phyloP scores from a whole-genome alignment of 2,329 filamentous ascomycete species.

The Drechmeria coniospora region DNA sequence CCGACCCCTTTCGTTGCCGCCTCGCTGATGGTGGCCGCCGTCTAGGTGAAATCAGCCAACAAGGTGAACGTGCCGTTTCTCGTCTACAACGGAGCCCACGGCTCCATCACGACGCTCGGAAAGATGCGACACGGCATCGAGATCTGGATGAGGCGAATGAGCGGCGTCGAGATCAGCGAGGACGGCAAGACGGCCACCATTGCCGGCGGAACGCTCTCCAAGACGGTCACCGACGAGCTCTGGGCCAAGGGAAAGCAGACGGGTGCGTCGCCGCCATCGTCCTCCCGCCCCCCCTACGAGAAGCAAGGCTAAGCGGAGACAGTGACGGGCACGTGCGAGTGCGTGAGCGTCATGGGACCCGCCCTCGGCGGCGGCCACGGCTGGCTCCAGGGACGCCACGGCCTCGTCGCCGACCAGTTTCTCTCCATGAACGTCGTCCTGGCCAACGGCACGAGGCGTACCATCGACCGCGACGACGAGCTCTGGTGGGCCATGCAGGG shows the following conservation, averaged over 20 bases:
- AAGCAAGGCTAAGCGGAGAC: too few relatives aligned
- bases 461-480: conserved; percentile 12
- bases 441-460: conserved; percentile 12
- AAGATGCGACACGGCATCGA: conserved; percentile 33
- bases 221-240: conserved; percentile 28
- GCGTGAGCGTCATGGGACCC: conserved; percentile 31
- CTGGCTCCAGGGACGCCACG: conserved; percentile 35
- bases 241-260: conserved; percentile 36
- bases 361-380: conserved; percentile 43
- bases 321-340: conserved; percentile 38
- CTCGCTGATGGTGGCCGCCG: neutral
- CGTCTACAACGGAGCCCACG: conserved; percentile 36
- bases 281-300: too few relatives aligned
- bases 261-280: too few relatives aligned
- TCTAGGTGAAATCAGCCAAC: conserved; percentile 11
- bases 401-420: conserved; percentile 28
- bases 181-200: conserved; percentile 31
- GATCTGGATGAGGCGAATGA: conserved; percentile 30
- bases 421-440: conserved; percentile 16
- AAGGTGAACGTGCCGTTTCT: conserved; percentile 31
- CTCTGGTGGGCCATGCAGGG: conserved; percentile 21
- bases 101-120: conserved; percentile 31
- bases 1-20: too few relatives aligned
- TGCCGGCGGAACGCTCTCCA: conserved; percentile 30
- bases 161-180: conserved; percentile 22